Conservation (phyloP, 2,329 filamentous ascomycete genomes). For the Diaporthe longicolla region DNA sequence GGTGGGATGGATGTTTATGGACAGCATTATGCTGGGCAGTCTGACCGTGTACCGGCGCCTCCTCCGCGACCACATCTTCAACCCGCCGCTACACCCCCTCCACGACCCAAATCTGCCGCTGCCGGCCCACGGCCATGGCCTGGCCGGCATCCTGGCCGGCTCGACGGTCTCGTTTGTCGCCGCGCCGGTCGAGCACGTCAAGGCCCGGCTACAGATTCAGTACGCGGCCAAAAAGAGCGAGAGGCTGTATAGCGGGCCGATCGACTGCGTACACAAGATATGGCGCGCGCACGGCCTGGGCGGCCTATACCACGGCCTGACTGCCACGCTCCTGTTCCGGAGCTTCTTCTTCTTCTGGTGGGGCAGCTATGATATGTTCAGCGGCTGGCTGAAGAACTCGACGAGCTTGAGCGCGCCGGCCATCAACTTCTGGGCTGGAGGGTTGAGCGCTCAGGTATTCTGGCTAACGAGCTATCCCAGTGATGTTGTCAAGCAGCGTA, state of each 20-base stretch:
- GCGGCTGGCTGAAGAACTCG: conserved; percentile 73
- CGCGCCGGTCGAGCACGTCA: conserved; percentile 91
- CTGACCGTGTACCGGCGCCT: conserved; percentile 90
- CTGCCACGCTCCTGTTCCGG: conserved; percentile 88
- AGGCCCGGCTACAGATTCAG: conserved; percentile 93
- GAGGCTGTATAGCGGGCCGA: conserved; percentile 85
- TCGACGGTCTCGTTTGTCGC: conserved; percentile 93
- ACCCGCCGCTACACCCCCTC: conserved; percentile 57
- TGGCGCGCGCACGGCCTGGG: conserved; percentile 78
- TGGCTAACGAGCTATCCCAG: conserved; percentile 94
- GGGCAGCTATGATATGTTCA: conserved; percentile 92
- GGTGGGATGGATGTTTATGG: conserved; percentile 98
- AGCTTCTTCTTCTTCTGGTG: conserved; percentile 99
- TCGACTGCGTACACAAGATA: conserved; percentile 85
- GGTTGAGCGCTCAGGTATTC: conserved; percentile 92
- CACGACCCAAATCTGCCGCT: conserved; percentile 63
- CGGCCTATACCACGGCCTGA: conserved; percentile 89
- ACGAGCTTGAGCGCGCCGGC: conserved; percentile 82
- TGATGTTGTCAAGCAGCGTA: conserved; percentile 94
- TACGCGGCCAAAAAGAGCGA: conserved; percentile 85
- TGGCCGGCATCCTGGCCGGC: conserved; percentile 90
- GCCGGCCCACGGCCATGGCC: conserved; percentile 84
- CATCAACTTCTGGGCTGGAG: conserved; percentile 98
- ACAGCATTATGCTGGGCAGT: conserved; percentile 89
- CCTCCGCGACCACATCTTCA: conserved; percentile 85